A percentile compares a stretch with the other conserved stretches of the same genome.
These are phyloP conservation scores for Daldinia childiae DNA, from an alignment of 495 filamentous ascomycete species.

Conservation along the genomic window DNA sequence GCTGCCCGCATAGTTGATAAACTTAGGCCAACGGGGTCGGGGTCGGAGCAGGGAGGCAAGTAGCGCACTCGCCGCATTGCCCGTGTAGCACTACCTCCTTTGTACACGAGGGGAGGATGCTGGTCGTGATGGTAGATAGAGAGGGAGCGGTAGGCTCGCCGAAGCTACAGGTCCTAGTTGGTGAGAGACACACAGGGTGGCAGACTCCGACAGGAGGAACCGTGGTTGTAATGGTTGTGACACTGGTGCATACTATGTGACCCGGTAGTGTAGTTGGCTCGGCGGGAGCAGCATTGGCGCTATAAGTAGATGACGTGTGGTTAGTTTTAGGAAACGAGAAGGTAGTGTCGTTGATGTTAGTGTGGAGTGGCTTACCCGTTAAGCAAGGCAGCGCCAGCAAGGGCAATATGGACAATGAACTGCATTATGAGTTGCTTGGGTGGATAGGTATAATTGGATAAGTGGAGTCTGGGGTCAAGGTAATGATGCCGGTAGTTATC, in stretches of 20 bases:
- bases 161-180: conserved; percentile 12
- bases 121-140: conserved; percentile 20
- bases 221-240: conserved; percentile 24
- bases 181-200: conserved; percentile 2
- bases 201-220: not conserved
- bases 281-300: conserved; percentile 13
- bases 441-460: not conserved
- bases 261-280: conserved; percentile 21
- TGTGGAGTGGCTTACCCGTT: conserved; percentile 17
- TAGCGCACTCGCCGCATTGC: conserved; percentile 12
- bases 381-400: conserved; percentile 21
- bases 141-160: conserved; percentile 21
- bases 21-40: not conserved
- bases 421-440: conserved; percentile 19
- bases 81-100: not conserved
- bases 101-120: conserved; percentile 18
- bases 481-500: conserved; percentile 7
- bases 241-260: conserved; percentile 15
- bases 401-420: conserved; percentile 9
- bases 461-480: conserved; percentile 8
- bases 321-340: not conserved
- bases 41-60: not conserved
- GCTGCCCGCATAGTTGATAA: not conserved
- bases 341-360: not conserved
- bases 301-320: not conserved